phyloP scores from a whole-genome alignment of 441 rosid genomes.

The Croton laevigatus region DNA sequence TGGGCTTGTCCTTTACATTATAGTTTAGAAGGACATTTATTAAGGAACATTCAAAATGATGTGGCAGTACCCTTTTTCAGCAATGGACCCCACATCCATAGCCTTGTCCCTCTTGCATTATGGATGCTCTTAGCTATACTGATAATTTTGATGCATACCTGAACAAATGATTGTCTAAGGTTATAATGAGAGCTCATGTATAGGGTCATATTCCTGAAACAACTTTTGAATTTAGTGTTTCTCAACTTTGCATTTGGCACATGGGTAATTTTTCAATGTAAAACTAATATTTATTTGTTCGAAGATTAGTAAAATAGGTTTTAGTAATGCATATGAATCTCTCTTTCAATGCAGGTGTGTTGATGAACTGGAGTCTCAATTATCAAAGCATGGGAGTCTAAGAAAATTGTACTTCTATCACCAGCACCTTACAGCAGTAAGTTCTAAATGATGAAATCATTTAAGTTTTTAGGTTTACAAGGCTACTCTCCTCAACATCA shows the following conservation, averaged over 20 bases:
- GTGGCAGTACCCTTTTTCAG: too few species aligned
- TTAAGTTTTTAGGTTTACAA: constrained; percentile 8
- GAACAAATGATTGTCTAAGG: neutral
- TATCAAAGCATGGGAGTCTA: constrained; percentile 96
- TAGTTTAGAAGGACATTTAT: too few species aligned
- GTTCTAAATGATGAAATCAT: constrained; percentile 24
- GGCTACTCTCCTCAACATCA: constrained; percentile 7
- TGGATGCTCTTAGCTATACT: too few species aligned
- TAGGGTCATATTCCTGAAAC: neutral
- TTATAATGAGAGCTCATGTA: neutral
- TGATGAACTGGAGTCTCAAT: constrained; percentile 89
- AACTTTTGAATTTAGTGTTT: neutral
- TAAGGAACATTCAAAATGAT: too few species aligned
- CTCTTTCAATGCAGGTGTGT: constrained; percentile 65
- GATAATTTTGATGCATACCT: neutral
- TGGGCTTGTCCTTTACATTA: too few species aligned
- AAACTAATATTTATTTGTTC: constrained; percentile 2
- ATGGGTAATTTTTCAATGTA: neutral
- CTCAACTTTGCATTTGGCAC: neutral
- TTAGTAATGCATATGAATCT: constrained; percentile 12
- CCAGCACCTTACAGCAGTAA: constrained; percentile 93
- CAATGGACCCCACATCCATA: too few species aligned
- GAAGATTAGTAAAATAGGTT: neutral
- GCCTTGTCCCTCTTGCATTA: too few species aligned
- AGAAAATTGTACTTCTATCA: constrained; percentile 90